A percentile compares a stretch with the other conserved stretches of the same genome.
phyloP scores from a whole-genome alignment of 179 eudicot genomes.

The Nepenthes alata region DNA sequence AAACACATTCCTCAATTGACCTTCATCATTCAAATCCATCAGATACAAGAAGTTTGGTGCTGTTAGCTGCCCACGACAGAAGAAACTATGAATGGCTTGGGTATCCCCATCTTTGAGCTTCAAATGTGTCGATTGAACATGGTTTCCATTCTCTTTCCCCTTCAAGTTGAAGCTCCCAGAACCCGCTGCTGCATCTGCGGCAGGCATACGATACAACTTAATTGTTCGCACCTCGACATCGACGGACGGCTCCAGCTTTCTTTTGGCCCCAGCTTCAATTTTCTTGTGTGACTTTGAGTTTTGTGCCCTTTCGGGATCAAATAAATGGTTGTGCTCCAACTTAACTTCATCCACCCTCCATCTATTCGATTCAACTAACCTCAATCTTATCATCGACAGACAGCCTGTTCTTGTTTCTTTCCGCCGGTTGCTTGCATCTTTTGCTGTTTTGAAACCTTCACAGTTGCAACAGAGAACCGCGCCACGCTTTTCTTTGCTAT shows the following conservation, averaged over 20 bases:
- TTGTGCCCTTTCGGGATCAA: slow-evolving; percentile 43
- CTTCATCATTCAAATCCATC: slow-evolving; percentile 57
- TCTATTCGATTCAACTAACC: slow-evolving; percentile 37
- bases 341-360: slow-evolving; percentile 56
- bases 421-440: slow-evolving; percentile 36
- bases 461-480: slow-evolving; percentile 65
- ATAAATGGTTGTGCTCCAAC: slow-evolving; percentile 51
- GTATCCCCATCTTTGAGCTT: slow-evolving; percentile 37
- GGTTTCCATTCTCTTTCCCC: slow-evolving; percentile 19
- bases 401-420: slow-evolving; percentile 41
- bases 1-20: slow-evolving; percentile 48
- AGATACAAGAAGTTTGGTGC: slow-evolving; percentile 57
- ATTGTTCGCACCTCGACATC: slow-evolving; percentile 44
- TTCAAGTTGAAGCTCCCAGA: slow-evolving; percentile 21
- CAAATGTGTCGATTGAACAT: slow-evolving; percentile 22
- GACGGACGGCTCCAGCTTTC: slow-evolving; percentile 25
- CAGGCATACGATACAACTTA: slow-evolving; percentile 46
- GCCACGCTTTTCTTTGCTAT: slow-evolving; percentile 55
- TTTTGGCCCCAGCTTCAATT: slow-evolving; percentile 30
- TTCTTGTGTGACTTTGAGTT: slow-evolving; percentile 30
- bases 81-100: slow-evolving; percentile 26
- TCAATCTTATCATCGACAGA: slow-evolving; percentile 51
- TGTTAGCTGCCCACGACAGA: slow-evolving; percentile 36
- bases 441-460: slow-evolving; percentile 50
- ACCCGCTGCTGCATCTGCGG: slow-evolving; percentile 25